A percentile compares a stretch with the other conserved stretches of the same genome.
phyloP scores from a whole-genome alignment of 495 filamentous ascomycete genomes.

The Xylaria flabelliformis region DNA sequence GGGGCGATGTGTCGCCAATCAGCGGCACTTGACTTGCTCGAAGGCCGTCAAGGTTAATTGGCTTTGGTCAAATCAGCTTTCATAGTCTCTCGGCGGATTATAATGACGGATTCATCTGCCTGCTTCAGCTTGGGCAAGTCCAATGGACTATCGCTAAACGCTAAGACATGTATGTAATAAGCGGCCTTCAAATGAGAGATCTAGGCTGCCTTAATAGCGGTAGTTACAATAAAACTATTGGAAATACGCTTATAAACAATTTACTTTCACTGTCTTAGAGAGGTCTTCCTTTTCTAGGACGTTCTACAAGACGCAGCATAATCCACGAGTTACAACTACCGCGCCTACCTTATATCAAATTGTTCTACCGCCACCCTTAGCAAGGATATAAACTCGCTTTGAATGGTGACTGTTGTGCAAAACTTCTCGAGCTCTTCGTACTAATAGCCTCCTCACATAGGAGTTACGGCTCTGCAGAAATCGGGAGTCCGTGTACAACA shows the following conservation, averaged over 20 bases:
- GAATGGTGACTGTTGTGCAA: constrained; percentile 55
- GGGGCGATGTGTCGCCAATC: constrained; percentile 46
- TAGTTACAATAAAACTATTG: constrained; percentile 61
- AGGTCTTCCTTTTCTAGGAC: constrained; percentile 58
- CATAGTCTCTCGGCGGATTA: constrained; percentile 66
- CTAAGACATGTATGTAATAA: constrained; percentile 56
- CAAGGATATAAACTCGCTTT: constrained; percentile 57
- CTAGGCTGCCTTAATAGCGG: constrained; percentile 57
- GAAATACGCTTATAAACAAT: constrained; percentile 62
- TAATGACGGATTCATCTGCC: constrained; percentile 64
- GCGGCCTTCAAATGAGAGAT: constrained; percentile 48
- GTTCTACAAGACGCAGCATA: constrained; percentile 63
- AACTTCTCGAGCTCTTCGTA: constrained; percentile 52
- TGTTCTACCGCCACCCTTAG: constrained; percentile 46
- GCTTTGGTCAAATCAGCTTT: constrained; percentile 52
- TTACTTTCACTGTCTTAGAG: constrained; percentile 52
- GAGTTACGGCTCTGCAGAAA: constrained; percentile 62
- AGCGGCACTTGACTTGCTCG: constrained; percentile 56
- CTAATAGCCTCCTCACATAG: constrained; percentile 58
- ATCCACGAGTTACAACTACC: constrained; percentile 64
- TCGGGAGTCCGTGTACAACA: no score
- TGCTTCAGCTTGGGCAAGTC: constrained; percentile 64
- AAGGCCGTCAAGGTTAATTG: constrained; percentile 52
- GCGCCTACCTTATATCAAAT: constrained; percentile 54
- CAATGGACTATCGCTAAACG: constrained; percentile 68